These are phyloP conservation scores for Cephalotrichum gorgonifer DNA, from an alignment of 2,329 filamentous ascomycete species.

Conservation along the genomic window DNA sequence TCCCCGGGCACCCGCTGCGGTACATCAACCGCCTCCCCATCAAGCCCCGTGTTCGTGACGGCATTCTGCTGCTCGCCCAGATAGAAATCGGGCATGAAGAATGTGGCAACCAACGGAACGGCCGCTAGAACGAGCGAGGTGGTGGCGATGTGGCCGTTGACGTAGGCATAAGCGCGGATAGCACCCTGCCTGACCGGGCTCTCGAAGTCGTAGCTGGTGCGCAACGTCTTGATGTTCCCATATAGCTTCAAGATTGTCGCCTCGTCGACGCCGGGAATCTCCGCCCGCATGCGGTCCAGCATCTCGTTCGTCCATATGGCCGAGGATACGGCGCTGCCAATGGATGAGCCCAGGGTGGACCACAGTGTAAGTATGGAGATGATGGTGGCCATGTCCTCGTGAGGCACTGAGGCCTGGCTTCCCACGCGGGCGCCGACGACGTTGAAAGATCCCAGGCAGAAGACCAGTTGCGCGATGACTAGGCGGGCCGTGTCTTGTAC, in stretches of 20 bases:
- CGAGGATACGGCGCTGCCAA: constrained; percentile 26
- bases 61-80: constrained; percentile 23
- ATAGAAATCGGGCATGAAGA: constrained; percentile 27
- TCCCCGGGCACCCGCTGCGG: constrained; percentile 8
- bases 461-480: constrained; percentile 22
- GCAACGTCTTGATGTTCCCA: constrained; percentile 22
- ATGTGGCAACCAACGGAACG: constrained; percentile 21
- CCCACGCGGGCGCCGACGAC: constrained; percentile 17
- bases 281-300: constrained; percentile 18
- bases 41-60: constrained; percentile 20
- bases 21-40: constrained; percentile 16
- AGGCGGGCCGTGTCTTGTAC: constrained; percentile 16
- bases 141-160: constrained; percentile 24
- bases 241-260: constrained; percentile 19
- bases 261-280: constrained; percentile 16
- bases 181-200: constrained; percentile 24
- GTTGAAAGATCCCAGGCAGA: background rate
- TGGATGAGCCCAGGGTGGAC: constrained; percentile 24
- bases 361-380: constrained; percentile 21
- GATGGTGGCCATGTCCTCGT: constrained; percentile 24
- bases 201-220: constrained; percentile 18
- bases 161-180: constrained; percentile 23
- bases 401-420: constrained; percentile 27
- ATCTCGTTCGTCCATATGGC: constrained; percentile 29
- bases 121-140: constrained; percentile 17